Evolutionary conservation across 306 rosid species (phyloP), one percentile per base, ranked within the genome.

Genomic region (Cucurbita pepo): DNA sequence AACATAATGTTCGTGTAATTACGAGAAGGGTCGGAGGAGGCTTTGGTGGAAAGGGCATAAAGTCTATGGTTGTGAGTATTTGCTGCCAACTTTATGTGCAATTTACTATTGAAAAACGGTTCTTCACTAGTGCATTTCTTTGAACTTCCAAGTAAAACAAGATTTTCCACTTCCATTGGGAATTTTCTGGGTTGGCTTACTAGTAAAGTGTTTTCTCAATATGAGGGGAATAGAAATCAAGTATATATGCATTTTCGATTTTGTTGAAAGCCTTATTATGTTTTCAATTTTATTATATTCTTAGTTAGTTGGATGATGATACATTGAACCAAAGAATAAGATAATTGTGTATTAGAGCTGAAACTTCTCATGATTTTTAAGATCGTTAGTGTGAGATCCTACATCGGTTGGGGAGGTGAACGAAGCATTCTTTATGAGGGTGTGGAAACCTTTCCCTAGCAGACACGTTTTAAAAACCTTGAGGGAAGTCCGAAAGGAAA

Each of bases 11-110:
- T 60, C 90, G 98, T 19, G 88, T 90, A 58, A 87, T 94, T 83
- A 90, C 96, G 10, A 87, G 97, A 81, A 83, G 96, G 83, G 96
- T 87, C 56, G 98, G 98, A 15, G 98, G 98, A 61, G 98, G 96
- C 52, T 94, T 90, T 79, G 98, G 98, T 47, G 98, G 98, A 76
- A 94, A 94, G 82, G 82, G 85, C 72, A 3, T 81, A 34, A 87
- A 78, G 77, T 61, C 90, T 65, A 76, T 87, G 44, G 10, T 88
- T 74, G 97, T 94, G 84, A 86, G 98, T 87, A 85, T 83, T 34
- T 38, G 51, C 75, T 51, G 37, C 50, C 62, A 44, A 55, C 45
- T 38, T 38, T 66, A 30, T 9, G 11, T 45, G 56, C n/a, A 41
- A 36, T 40, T 18, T 4, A 18, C 16, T 38, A 9, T 43, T 64